phyloP scores from a whole-genome alignment of 805 yeast genomes.

The Deakozyma indianensis region DNA sequence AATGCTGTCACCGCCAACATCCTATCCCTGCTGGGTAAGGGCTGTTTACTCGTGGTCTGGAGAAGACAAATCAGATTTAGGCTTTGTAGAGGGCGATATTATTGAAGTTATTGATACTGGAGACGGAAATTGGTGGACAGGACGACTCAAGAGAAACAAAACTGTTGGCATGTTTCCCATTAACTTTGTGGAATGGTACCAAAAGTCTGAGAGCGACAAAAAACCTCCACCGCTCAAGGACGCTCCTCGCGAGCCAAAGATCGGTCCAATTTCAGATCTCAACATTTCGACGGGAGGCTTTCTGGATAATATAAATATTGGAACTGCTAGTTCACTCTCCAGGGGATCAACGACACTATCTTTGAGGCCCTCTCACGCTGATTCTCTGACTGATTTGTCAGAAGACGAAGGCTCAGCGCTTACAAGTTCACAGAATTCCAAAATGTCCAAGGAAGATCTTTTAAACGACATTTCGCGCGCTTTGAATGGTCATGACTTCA shows the following conservation, averaged over 20 bases:
- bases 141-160: constrained; percentile 63
- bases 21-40: constrained; percentile 54
- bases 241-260: constrained; percentile 1
- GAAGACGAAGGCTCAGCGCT: constrained; percentile 4
- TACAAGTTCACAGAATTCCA: not conserved
- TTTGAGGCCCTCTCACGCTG: constrained; percentile 1
- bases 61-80: constrained; percentile 74
- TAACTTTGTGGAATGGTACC: constrained; percentile 57
- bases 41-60: constrained; percentile 94
- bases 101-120: constrained; percentile 70
- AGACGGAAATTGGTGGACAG: constrained; percentile 91
- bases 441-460: constrained; percentile 15
- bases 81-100: constrained; percentile 85
- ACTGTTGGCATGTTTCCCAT: constrained; percentile 78
- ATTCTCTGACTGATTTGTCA: constrained; percentile 6
- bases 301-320: not conserved
- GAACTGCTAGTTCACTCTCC: not conserved
- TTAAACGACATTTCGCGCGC: constrained; percentile 15
- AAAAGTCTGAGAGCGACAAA: constrained; percentile 11
- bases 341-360: constrained; percentile 2
- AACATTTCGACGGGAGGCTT: not conserved
- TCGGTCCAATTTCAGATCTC: not conserved
- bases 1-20: constrained; percentile 7
- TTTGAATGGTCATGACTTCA: constrained; percentile 11
- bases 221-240: constrained; percentile 9